Percentiles rank a stretch among this genome's conserved stretches.
These are phyloP conservation scores for Phaffia rhodozyma DNA, from an alignment of 1,284 basidiomycete species.

Conservation along the genomic window DNA sequence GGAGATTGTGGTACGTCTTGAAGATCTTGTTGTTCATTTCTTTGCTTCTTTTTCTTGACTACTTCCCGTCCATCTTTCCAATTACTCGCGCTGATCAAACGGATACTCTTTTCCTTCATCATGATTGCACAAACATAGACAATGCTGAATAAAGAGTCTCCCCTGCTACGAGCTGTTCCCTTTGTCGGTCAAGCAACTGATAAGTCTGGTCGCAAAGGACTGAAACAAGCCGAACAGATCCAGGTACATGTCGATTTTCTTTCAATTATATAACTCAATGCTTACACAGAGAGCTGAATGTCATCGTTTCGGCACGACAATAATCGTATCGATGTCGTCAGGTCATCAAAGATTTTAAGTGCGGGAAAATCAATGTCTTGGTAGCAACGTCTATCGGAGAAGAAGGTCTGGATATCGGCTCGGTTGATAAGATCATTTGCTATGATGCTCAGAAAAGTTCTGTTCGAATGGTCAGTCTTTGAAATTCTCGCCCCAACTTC, in stretches of 20 bases:
- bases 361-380: conserved; percentile 76
- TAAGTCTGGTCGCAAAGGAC: conserved; percentile 43
- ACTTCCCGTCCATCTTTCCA: background rate
- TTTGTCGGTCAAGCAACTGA: conserved; percentile 89
- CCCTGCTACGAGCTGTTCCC: conserved; percentile 60
- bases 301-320: background rate
- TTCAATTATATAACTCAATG: background rate
- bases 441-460: conserved; percentile 96
- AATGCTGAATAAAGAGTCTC: conserved; percentile 55
- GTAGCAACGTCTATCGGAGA: conserved; percentile 97
- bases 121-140: conserved; percentile 31
- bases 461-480: conserved; percentile 70
- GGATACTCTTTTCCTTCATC: background rate
- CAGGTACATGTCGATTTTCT: conserved; percentile 42
- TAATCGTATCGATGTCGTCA: conserved; percentile 27
- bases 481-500: background rate
- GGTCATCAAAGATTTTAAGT: conserved; percentile 77
- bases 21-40: background rate
- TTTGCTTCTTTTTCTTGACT: background rate
- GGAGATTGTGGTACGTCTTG: conserved; percentile 57
- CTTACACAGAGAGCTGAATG: background rate
- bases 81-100: background rate
- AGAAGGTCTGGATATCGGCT: conserved; percentile 98
- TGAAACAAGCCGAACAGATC: conserved; percentile 83
- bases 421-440: conserved; percentile 93